A percentile compares a stretch with the other conserved stretches of the same genome.
phyloP scores from a whole-genome alignment of 306 rosid genomes.

The Quercus gilva region DNA sequence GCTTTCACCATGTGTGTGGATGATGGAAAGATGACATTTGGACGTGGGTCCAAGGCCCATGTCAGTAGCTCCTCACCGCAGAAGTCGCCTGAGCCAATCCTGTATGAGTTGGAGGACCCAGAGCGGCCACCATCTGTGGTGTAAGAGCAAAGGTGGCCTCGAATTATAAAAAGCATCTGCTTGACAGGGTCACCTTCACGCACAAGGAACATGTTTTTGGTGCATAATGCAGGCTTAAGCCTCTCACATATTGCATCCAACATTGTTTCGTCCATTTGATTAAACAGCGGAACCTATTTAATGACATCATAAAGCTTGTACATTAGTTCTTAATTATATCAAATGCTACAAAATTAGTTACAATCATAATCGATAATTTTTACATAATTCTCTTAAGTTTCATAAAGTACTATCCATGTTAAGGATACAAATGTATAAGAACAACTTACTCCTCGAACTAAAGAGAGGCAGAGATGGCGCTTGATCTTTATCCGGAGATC shows the following conservation, averaged over 20 bases:
- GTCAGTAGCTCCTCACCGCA: slow-evolving; percentile 92
- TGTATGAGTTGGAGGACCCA: slow-evolving; percentile 86
- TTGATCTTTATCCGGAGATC: slow-evolving; percentile 92
- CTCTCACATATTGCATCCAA: slow-evolving; percentile 93
- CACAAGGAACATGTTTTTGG: slow-evolving; percentile 68
- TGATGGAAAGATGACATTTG: slow-evolving; percentile 68
- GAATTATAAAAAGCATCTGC: slow-evolving; percentile 83
- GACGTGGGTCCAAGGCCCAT: slow-evolving; percentile 88
- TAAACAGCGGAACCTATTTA: slow-evolving; percentile 71
- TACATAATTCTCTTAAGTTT: no score
- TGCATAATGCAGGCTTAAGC: slow-evolving; percentile 81
- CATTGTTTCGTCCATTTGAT: slow-evolving; percentile 98
- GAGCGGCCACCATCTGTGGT: slow-evolving; percentile 89
- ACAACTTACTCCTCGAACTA: slow-evolving; percentile 74
- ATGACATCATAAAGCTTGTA: no score
- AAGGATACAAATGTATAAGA: no score
- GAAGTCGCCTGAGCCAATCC: slow-evolving; percentile 77
- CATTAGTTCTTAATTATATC: no score
- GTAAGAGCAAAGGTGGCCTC: slow-evolving; percentile 87
- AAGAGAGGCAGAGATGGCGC: slow-evolving; percentile 90
- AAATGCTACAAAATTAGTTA: no score
- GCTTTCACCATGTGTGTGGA: slow-evolving; percentile 84
- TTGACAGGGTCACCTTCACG: slow-evolving; percentile 95
- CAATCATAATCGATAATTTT: no score
- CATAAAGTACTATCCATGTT: no score